phyloP scores from a whole-genome alignment of 2,329 filamentous ascomycete species.

The Stachybotrys elegans region DNA sequence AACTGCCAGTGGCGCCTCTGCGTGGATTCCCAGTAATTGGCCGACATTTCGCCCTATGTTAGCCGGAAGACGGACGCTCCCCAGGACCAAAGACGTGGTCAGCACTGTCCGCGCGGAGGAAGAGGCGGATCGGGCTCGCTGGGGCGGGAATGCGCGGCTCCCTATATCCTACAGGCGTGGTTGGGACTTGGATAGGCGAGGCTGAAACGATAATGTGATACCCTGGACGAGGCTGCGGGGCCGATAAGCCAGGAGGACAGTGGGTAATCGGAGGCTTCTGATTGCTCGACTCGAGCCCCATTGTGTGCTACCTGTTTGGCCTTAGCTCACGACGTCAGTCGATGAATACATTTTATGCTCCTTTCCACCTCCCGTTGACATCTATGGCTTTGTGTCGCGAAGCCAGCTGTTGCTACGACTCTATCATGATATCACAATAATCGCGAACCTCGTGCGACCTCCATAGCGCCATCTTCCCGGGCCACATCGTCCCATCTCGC shows the following conservation, averaged over 20 bases:
- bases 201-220: neutral
- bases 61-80: too few relatives aligned
- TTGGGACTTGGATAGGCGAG: neutral
- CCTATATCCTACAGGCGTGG: too few relatives aligned
- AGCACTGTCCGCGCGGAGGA: too few relatives aligned
- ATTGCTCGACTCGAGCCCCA: neutral
- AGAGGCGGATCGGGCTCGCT: too few relatives aligned
- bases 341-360: too few relatives aligned
- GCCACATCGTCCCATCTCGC: constrained; percentile 5
- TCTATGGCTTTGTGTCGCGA: neutral
- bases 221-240: neutral
- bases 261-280: neutral
- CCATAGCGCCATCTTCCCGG: neutral
- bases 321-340: neutral
- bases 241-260: neutral
- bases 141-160: too few relatives aligned
- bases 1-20: constrained; percentile 90
- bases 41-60: too few relatives aligned
- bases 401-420: neutral
- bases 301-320: neutral
- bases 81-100: too few relatives aligned
- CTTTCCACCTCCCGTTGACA: neutral
- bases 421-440: neutral
- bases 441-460: constrained; percentile 4
- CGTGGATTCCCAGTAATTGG: constrained; percentile 95